Evolutionary conservation across 192 early-diverging fungal species (phyloP), one percentile per base, ranked within the genome.

Genomic region (Irineochytrium annulatum): DNA sequence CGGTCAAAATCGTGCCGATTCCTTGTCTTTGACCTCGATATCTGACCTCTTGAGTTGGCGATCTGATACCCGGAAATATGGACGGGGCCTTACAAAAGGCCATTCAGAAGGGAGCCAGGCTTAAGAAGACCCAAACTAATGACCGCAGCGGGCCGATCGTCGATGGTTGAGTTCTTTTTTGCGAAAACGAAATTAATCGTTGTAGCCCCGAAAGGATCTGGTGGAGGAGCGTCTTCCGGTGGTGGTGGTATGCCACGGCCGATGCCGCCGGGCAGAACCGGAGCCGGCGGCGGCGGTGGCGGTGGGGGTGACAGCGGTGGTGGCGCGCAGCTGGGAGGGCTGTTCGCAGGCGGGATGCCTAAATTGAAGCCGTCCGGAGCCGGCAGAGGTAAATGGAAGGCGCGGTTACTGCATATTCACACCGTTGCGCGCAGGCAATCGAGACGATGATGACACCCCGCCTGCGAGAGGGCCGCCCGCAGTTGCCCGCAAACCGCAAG

Each of bases 301-400:
- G 60, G 62, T 41, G 57, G 51, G 52, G 55, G 52, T 4, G 51
- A 45, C 17, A 1, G 24, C 13, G 72, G 45, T 17, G 68, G 63
- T 24, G 61, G 77, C 24, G 67, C 77, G 43, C 69, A 69, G 44
- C 53, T 81, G 16, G 79, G 80, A 24, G 78, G 80, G 1, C 62
- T 82, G 32, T 82, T 82, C 68, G 77, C 80, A 3, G 80, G 80
- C 13, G 80, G 80, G 41, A 82, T 82, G 77, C 80, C 80, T 6
- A 82, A 80, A 55, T 59, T 82, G 27, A 74, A 68, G 43, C 63
- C 77, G 2, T 56, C 77, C 1, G 76, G 68, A 35, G 57, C 52
- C 26, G 57, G 41, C 19, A 19, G 54, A n/a, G n/a, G n/a, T n/a
- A 22, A 44, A 34, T 11, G 30, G 51, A 43, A 31, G 33, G 26